These are phyloP conservation scores for Colletotrichum sp. DNA, from an alignment of 2,329 filamentous ascomycete species.

Conservation along the genomic window DNA sequence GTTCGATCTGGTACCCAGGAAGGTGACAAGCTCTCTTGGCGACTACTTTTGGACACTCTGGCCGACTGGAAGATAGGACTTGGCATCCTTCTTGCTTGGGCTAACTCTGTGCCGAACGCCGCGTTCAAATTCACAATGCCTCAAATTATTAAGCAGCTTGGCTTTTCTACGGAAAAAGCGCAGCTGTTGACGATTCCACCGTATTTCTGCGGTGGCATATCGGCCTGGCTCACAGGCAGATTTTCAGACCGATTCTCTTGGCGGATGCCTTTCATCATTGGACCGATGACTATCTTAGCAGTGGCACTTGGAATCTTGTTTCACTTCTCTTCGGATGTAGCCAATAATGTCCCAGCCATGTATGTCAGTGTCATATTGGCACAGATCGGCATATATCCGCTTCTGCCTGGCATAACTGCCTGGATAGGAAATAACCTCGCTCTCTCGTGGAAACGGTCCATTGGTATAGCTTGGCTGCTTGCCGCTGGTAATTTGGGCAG, in stretches of 20 bases:
- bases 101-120: constrained; percentile 39
- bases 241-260: constrained; percentile 39
- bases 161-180: constrained; percentile 35
- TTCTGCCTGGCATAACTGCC: constrained; percentile 29
- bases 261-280: constrained; percentile 43
- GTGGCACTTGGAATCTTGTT: constrained; percentile 38
- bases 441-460: constrained; percentile 25
- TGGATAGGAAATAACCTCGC: constrained; percentile 30
- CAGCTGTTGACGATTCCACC: constrained; percentile 38
- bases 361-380: constrained; percentile 5
- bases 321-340: constrained; percentile 35
- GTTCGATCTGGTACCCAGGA: not conserved
- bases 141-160: constrained; percentile 43
- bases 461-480: constrained; percentile 28
- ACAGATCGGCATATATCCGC: constrained; percentile 32
- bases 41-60: constrained; percentile 34
- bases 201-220: constrained; percentile 35
- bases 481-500: constrained; percentile 18
- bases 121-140: constrained; percentile 35
- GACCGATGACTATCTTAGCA: constrained; percentile 32
- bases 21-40: constrained; percentile 32
- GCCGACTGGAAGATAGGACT: constrained; percentile 48
- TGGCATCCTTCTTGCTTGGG: constrained; percentile 43
- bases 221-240: constrained; percentile 30
- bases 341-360: constrained; percentile 35